Conservation (phyloP, 192 early-diverging fungal species). For the Podila epigama region DNA sequence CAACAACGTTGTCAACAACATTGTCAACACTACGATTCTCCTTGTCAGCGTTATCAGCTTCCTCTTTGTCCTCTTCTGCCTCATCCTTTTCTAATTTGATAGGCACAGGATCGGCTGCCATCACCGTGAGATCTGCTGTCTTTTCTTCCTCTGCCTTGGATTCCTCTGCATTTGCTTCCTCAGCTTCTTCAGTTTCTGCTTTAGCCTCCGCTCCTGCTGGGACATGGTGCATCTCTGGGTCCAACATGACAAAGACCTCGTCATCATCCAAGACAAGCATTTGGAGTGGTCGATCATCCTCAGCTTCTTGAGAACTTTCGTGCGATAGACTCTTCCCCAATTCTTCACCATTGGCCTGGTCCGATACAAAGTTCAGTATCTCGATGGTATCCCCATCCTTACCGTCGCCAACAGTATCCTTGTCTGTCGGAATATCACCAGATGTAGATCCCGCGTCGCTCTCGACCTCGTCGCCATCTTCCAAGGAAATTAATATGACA, state of each 20-base stretch:
- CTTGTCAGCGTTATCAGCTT: not conserved
- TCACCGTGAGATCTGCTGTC: too few species aligned
- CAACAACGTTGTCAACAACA: too few species aligned
- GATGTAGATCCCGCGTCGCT: not conserved
- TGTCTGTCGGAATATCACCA: not conserved
- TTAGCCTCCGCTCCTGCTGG: not conserved
- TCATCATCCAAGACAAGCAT: conserved; percentile 7
- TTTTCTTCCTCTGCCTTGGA: not conserved
- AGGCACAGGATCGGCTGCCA: too few species aligned
- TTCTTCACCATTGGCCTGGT: not conserved
- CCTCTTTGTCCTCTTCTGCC: not conserved
- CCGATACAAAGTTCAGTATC: conserved; percentile 7
- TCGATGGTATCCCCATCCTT: conserved; percentile 13
- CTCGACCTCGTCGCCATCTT: conserved; percentile 7
- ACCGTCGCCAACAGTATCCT: not conserved
- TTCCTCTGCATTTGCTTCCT: not conserved
- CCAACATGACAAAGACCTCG: conserved; percentile 11
- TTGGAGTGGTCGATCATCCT: not conserved
- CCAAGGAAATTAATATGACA: conserved; percentile 16
- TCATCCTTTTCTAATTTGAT: too few species aligned
- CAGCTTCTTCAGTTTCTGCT: not conserved
- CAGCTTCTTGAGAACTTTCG: not conserved
- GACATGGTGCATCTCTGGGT: conserved; percentile 3
- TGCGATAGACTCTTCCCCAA: too few species aligned
- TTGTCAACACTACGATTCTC: too few species aligned